Evolutionary conservation across 2,329 filamentous ascomycete species (phyloP), one percentile per base, ranked within the genome.

Genomic region (Sclerotiophoma versabilis): DNA sequence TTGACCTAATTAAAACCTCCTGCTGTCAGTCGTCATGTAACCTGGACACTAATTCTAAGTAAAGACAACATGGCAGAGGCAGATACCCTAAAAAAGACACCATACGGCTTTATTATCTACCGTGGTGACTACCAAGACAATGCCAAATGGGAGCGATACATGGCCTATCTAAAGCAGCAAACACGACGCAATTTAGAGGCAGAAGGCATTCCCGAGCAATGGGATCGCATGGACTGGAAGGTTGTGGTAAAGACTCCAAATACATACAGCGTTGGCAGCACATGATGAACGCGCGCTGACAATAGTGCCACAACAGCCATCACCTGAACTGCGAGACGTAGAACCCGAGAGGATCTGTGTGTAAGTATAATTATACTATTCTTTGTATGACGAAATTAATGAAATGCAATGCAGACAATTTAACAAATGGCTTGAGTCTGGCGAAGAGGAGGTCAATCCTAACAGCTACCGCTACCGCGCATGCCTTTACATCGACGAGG

Each of bases 121-220:
- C 29, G 29, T 32, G 29, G 29, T 32, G 29, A 32, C 14, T 32
- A 32, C 29, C 29, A 32, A 8, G 29, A 32, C 29, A 12, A 32
- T 32, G 29, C 29, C 29, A 32, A 32, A 32, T 32, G 29, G 29
- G 29, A 32, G 29, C 29, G 29, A 32, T 32, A 32, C 29, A 32
- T 32, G 29, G 29, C 29, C 29, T 32, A 32, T 32, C 29, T 32
- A n/a, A 8, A 81, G 80, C 63, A 75, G 38, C 20, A 29, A 15
- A 36, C 33, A 5, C 19, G 17, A 10, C 33, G 17, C 29, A 30
- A 30, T 29, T 22, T 42, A 29, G 23, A 42, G 23, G 27, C n/a
- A 17, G 38, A 29, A 29, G 23, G 17, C 11, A 20, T 27, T 19
- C 23, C 27, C 17, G n/a, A 42, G 5, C 38, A 27, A 27, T 42